phyloP scores from a whole-genome alignment of 306 rosid genomes.

The Trifolium repens region DNA sequence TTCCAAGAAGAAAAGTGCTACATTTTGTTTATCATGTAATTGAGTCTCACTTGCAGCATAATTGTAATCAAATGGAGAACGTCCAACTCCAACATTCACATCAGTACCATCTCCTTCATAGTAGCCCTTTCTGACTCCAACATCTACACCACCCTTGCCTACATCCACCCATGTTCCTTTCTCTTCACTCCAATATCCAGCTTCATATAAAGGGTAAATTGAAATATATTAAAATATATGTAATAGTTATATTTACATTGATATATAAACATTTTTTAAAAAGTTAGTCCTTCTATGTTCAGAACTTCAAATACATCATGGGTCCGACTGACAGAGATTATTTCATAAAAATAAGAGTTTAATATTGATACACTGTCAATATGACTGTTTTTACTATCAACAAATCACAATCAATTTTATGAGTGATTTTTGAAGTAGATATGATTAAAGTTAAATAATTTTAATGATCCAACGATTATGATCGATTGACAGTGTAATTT shows the following conservation, averaged over 20 bases:
- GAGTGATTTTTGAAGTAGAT: not conserved
- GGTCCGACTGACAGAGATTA: not conserved
- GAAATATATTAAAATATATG: not conserved
- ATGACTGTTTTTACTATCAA: too few species aligned
- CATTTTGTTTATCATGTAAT: conserved; percentile 63
- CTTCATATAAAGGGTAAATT: not conserved
- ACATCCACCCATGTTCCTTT: conserved; percentile 14
- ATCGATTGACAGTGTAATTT: too few species aligned
- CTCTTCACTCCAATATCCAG: conserved; percentile 11
- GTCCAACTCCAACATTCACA: conserved; percentile 27
- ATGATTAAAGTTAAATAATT: too few species aligned
- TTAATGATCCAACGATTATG: too few species aligned
- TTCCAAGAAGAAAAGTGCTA: conserved; percentile 77
- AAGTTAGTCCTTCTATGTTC: too few species aligned
- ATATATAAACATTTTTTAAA: too few species aligned
- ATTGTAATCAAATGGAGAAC: conserved; percentile 4
- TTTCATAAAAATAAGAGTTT: not conserved
- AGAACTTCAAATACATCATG: not conserved
- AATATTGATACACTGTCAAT: not conserved
- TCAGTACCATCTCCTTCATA: conserved; percentile 2
- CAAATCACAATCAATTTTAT: not conserved
- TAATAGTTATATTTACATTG: not conserved
- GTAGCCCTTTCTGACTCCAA: conserved; percentile 9
- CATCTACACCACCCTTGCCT: conserved; percentile 7
- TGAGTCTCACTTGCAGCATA: conserved; percentile 38